phyloP scores from a whole-genome alignment of 495 filamentous ascomycete genomes.

The Platismatia glauca region DNA sequence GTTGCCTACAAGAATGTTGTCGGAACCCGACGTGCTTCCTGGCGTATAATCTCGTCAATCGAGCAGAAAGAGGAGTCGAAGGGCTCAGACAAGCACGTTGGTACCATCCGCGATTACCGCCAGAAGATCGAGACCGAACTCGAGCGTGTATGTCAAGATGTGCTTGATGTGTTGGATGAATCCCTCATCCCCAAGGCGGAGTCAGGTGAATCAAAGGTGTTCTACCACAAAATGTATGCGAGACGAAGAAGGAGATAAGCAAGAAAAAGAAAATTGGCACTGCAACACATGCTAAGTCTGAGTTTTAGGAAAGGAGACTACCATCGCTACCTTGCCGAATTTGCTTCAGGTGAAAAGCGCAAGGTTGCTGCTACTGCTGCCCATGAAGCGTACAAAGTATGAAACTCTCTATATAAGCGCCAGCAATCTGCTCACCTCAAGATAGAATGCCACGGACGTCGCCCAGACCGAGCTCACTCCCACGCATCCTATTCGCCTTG shows the following conservation, averaged over 20 bases:
- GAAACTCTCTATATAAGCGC: slow-evolving; percentile 13
- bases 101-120: slow-evolving; percentile 94
- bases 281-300: slow-evolving; percentile 5
- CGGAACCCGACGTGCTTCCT: slow-evolving; percentile 95
- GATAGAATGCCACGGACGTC: slow-evolving; percentile 91
- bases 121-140: slow-evolving; percentile 98
- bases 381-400: slow-evolving; percentile 98
- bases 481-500: slow-evolving; percentile 96
- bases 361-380: slow-evolving; percentile 93
- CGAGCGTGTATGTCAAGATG: slow-evolving; percentile 97
- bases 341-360: slow-evolving; percentile 97
- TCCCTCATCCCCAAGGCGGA: slow-evolving; percentile 95
- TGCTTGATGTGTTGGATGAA: slow-evolving; percentile 91
- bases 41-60: slow-evolving; percentile 99
- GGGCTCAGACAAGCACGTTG: slow-evolving; percentile 94
- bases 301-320: slow-evolving; percentile 94
- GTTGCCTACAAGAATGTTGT: slow-evolving; percentile 99
- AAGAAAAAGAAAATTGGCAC: not conserved
- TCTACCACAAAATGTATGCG: slow-evolving; percentile 99
- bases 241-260: not conserved
- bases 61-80: slow-evolving; percentile 99
- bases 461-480: slow-evolving; percentile 95
- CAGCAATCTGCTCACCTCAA: slow-evolving; percentile 3
- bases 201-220: slow-evolving; percentile 98
- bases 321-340: slow-evolving; percentile 98